Evolutionary conservation across 768 basidiomycete species (phyloP), one percentile per base, ranked within the genome.

Genomic region (Boletus eberwhitei): DNA sequence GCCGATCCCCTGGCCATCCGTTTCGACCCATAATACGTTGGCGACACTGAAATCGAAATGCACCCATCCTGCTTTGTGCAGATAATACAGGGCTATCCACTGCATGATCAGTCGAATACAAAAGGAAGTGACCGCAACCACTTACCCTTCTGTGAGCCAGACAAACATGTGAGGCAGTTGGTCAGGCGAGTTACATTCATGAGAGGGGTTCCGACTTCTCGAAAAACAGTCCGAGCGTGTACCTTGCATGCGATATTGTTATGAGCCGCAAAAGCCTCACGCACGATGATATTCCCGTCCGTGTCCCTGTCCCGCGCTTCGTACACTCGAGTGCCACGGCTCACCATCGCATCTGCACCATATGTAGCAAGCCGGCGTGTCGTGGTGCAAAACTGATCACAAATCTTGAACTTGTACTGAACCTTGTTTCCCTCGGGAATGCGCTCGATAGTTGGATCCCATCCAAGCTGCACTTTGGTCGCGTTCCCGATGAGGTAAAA

Each of bases 371-470:
- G 47, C 2, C 11, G 17, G 0, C n/a, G 3, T 2, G 19, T 59
- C 13, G 52, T 59, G 19, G 19, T 54, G n/a, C n/a, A 16, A 26
- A 59, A 12, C 6, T 48, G 4, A 5, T 11, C 7, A 2, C 32
- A n/a, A 26, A 60, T 44, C 8, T 2, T 26, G 24, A 48, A 59
- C 19, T 24, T 17, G 17, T 59, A 59, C 19, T 22, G 32, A 9
- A 8, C n/a, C n/a, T n/a, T n/a, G n/a, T n/a, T 19, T 7, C 36
- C 41, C 11, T 0, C 29, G 29, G 9, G 2, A 22, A 43, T 11
- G 29, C 36, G 52, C 26, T 43, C 12, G 5, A 51, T 22, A 4
- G 52, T 59, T 4, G 57, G 52, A 17, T 59, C 52, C 57, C 57
- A 60, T 5, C 46, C 17, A 4, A 36, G 34, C 11, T 12, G 22